A percentile compares a stretch with the other conserved stretches of the same genome.
phyloP scores from a whole-genome alignment of 306 rosid genomes.

The Crotalaria pallida region DNA sequence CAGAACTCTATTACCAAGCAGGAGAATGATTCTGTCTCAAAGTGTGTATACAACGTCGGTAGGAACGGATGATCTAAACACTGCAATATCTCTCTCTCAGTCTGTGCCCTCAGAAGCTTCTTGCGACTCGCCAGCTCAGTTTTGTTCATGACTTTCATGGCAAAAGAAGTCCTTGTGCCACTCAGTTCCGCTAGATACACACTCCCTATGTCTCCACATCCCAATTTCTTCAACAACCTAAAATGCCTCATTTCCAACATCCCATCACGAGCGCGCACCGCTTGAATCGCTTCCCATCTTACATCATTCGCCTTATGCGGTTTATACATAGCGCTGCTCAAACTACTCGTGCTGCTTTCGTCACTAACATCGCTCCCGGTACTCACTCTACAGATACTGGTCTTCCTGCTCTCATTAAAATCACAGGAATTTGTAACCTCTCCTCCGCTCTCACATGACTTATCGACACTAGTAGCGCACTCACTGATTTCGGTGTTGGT shows the following conservation, averaged over 20 bases:
- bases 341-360: slow-evolving; percentile 67
- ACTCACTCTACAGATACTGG: slow-evolving; percentile 70
- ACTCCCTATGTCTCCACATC: slow-evolving; percentile 79
- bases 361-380: slow-evolving; percentile 74
- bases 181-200: slow-evolving; percentile 70
- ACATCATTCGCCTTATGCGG: slow-evolving; percentile 73
- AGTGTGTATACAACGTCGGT: slow-evolving; percentile 82
- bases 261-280: slow-evolving; percentile 55
- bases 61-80: slow-evolving; percentile 93
- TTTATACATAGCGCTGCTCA: slow-evolving; percentile 61
- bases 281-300: slow-evolving; percentile 81
- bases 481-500: slow-evolving; percentile 80
- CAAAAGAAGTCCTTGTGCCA: slow-evolving; percentile 75
- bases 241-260: slow-evolving; percentile 59
- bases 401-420: slow-evolving; percentile 63
- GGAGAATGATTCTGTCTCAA: slow-evolving; percentile 76
- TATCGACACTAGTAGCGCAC: slow-evolving; percentile 53
- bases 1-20: slow-evolving; percentile 96
- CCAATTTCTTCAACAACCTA: slow-evolving; percentile 52
- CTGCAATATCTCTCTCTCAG: slow-evolving; percentile 92
- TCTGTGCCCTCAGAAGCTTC: slow-evolving; percentile 89
- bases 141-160: slow-evolving; percentile 94
- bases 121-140: slow-evolving; percentile 67
- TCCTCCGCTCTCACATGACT: slow-evolving; percentile 40
- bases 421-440: slow-evolving; percentile 49